Base-by-base conservation (phyloP, 176 grass and related monocot species). In the Aegilops umbellulata region DNA sequence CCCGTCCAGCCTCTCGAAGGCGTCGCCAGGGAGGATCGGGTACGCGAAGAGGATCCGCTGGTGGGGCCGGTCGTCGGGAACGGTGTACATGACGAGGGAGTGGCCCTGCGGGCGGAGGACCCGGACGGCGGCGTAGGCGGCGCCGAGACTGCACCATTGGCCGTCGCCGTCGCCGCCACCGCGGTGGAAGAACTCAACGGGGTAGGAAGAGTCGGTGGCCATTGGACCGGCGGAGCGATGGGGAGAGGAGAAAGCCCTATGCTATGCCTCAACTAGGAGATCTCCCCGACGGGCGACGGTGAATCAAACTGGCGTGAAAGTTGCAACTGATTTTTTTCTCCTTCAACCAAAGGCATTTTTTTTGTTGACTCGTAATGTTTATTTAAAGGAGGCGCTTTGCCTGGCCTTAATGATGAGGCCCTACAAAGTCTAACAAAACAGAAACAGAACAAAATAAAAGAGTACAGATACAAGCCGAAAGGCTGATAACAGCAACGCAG, bases 101-200 rank as follows among this genome's bases (percentile, higher is more conserved):
- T 38, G 51, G 1, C 88, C 88, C 70, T 89, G 88, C 36, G 83
- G 88, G 0, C 78, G 83, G 62, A 89, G 87, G 75, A 84, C 35
- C 58, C 17, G 81, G 15, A 83, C 83, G 69, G 77, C 61, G 60
- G 77, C 88, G 82, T 85, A 76, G 60, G 77, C 83, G 10, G 83
- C 69, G 47, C 73, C 80, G 69, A 89, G 25, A 16, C 34, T 76
- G 47, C 27, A 64, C 83, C 77, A 89, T 10, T 81, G 87, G 55
- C 14, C 26, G 10, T 14, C 51, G 80, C 34, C 14, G 24, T 23
- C 61, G 25, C 31, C 61, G 70, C 49, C 49, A 16, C 49, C 49
- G 49, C 49, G 63, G 63, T 88, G 80, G 72, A 88, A 63, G 72
- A 83, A 24, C 62, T 83, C 72, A 47, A 67, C 72, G 13, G 86